Base-by-base conservation (phyloP, 306 rosid species). In the Corylus avellana region DNA sequence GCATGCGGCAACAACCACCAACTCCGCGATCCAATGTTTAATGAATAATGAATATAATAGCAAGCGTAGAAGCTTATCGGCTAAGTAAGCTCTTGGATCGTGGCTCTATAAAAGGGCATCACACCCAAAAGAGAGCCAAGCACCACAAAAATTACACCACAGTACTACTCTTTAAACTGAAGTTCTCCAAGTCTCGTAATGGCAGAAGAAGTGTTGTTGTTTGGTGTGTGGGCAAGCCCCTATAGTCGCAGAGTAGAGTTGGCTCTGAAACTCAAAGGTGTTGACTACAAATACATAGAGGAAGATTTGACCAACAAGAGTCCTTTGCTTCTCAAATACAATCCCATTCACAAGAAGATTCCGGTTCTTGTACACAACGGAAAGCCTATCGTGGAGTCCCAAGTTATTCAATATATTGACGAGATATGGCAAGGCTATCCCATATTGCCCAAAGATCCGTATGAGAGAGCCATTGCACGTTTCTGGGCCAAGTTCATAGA, bases 401-500 rank as follows among this genome's bases (percentile, higher is more conserved):
- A 32, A 5, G 73, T 73, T n/a, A 79, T 79, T 25, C 73, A 79
- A 11, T 79, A 79, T 55, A 79, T 79, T 35, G 82, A 79, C 2
- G 73, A 79, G 18, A 51, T 10, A 1, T 71, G 78, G 82, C 51
- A 29, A 73, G 29, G 44, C 11, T 61, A 59, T 42, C 66, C 82
- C 13, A 48, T 87, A 46, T 77, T 87, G 70, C 88, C 90, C 2
- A 14, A 25, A 54, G 59, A 76, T 27, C 86, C 84, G 9, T 63
- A 47, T 7, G 74, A 81, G 20, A 78, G 70, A 70, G 84, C 90
- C 20, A 44, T 35, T 3, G 81, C 86, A 0, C 83, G 80, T 35
- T 87, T 87, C 56, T 84, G 90, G 88, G 86, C 87, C 29, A 81
- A 74, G 57, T 83, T 83, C 66, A 10, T 83, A 0, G 81, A 86